Percentiles rank a stretch among this genome's conserved stretches.
Conservation (phyloP, 78 protist genomes). For the Emiliania huxleyi region DNA sequence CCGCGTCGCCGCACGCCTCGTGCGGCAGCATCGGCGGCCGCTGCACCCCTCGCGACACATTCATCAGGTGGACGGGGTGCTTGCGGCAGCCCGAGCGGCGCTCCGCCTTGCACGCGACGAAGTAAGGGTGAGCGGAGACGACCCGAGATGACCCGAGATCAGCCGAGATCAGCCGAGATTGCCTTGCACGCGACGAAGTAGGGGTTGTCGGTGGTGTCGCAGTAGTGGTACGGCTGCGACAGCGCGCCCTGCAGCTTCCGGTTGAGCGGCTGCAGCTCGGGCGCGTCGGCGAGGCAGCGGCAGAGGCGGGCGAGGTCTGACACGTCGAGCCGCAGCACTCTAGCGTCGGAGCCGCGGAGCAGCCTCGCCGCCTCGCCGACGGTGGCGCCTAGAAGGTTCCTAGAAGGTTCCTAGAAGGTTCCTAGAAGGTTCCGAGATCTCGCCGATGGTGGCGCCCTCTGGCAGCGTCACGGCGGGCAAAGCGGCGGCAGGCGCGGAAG, state of each 20-base stretch:
- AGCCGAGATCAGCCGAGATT: too few relatives aligned
- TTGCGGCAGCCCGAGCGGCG: not conserved
- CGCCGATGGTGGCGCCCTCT: too few relatives aligned
- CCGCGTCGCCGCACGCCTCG: not conserved
- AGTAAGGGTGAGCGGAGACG: too few relatives aligned
- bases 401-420: too few relatives aligned
- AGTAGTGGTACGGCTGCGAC: not conserved
- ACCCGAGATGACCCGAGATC: too few relatives aligned
- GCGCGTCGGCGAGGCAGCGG: not conserved
- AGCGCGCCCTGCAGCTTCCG: not conserved
- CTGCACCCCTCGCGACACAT: not conserved
- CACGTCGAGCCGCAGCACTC: not conserved
- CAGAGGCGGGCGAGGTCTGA: not conserved
- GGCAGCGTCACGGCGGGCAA: too few relatives aligned
- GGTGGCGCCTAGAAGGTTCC: too few relatives aligned
- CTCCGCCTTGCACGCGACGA: not conserved
- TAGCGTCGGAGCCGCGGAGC: not conserved
- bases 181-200: not conserved
- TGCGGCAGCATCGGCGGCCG: not conserved
- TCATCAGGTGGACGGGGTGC: not conserved
- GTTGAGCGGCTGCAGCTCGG: not conserved
- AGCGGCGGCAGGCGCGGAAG: too few relatives aligned
- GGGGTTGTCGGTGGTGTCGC: constrained; percentile 23
- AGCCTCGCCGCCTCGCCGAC: not conserved
- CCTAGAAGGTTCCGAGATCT: too few relatives aligned